phyloP scores from a whole-genome alignment of 805 yeast species.

The Monosporozyma servazzii region DNA sequence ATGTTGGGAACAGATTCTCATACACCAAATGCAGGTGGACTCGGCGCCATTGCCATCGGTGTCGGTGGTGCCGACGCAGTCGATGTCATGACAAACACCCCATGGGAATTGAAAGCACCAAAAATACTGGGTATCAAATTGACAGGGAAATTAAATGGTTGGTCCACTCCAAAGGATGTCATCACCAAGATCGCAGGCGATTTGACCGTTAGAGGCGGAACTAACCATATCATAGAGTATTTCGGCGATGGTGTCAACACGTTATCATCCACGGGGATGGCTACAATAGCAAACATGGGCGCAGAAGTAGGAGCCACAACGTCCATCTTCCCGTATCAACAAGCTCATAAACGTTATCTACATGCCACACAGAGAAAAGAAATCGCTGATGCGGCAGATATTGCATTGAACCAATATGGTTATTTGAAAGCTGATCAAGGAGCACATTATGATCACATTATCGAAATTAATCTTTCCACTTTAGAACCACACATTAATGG shows the following conservation, averaged over 20 bases:
- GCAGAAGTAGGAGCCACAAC: conserved; percentile 99
- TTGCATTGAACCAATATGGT: conserved; percentile 41
- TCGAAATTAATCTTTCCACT: conserved; percentile 78
- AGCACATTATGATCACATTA: conserved; percentile 83
- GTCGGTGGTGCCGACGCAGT: conserved; percentile 99
- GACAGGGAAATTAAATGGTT: conserved; percentile 80
- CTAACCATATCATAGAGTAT: conserved; percentile 93
- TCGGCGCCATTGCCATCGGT: conserved; percentile 97
- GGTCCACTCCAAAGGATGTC: conserved; percentile 97
- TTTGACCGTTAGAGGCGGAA: conserved; percentile 95
- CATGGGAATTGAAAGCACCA: conserved; percentile 99
- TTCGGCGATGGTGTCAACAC: conserved; percentile 89
- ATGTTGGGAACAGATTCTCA: conserved; percentile 98
- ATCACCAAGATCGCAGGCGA: conserved; percentile 87
- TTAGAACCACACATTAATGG: conserved; percentile 96
- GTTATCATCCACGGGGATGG: conserved; percentile 97
- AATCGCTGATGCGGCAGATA: conserved; percentile 73
- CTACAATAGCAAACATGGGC: conserved; percentile 99
- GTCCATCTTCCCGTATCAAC: conserved; percentile 90
- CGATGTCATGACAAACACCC: conserved; percentile 91
- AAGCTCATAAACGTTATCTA: conserved; percentile 69
- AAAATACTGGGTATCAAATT: conserved; percentile 87
- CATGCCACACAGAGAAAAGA: conserved; percentile 75
- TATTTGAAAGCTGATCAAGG: conserved; percentile 79
- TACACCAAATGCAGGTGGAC: conserved; percentile 98